These are phyloP conservation scores for Ceratobasidium sp. DNA, from an alignment of 1,284 basidiomycete species.

Conservation along the genomic window DNA sequence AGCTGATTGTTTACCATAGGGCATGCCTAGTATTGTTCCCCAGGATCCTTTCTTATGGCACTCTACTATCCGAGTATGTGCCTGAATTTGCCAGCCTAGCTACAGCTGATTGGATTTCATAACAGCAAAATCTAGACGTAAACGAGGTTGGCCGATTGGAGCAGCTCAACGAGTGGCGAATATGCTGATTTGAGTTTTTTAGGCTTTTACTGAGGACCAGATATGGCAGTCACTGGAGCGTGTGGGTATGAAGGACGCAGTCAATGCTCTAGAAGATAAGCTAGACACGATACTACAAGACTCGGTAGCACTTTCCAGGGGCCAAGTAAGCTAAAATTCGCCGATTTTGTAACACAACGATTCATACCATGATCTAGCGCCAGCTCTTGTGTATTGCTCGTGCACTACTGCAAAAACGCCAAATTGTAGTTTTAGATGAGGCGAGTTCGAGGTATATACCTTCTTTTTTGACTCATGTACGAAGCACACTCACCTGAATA, in stretches of 20 bases:
- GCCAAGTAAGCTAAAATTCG: too few relatives aligned
- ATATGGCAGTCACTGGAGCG: not conserved
- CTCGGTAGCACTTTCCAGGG: constrained; percentile 42
- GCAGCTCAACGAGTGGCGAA: not conserved
- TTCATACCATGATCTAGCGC: too few relatives aligned
- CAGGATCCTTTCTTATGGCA: constrained; percentile 47
- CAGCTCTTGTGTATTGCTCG: constrained; percentile 51
- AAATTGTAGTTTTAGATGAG: constrained; percentile 50
- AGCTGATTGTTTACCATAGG: too few relatives aligned
- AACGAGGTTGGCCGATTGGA: not conserved
- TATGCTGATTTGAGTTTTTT: too few relatives aligned
- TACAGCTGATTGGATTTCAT: too few relatives aligned
- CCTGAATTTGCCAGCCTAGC: not conserved
- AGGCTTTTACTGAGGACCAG: not conserved
- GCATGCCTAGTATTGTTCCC: constrained; percentile 46
- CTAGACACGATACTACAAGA: constrained; percentile 1
- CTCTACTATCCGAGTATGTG: constrained; percentile 47
- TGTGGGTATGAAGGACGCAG: not conserved
- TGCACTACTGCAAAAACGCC: constrained; percentile 48
- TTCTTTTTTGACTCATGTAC: not conserved
- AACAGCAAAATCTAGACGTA: not conserved
- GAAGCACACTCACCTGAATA: too few relatives aligned
- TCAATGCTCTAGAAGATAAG: not conserved
- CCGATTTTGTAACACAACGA: too few relatives aligned
- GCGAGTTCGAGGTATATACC: constrained; percentile 37